These are phyloP conservation scores for Podospora bellae-mahoneyi DNA, from an alignment of 495 filamentous ascomycete species.

Conservation along the genomic window DNA sequence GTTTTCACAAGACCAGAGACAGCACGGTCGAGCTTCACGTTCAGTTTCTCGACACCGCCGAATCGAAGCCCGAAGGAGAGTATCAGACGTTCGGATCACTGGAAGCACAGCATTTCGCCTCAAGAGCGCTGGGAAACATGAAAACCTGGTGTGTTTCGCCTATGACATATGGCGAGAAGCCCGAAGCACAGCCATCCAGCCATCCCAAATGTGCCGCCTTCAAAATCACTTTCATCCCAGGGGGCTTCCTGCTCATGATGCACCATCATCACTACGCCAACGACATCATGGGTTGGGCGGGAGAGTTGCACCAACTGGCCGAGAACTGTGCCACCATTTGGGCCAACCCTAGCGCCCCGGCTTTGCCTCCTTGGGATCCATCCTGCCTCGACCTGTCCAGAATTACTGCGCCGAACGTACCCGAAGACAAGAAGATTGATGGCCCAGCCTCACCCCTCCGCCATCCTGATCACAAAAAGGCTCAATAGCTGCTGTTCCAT, in stretches of 20 bases:
- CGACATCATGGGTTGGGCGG: constrained; percentile 44
- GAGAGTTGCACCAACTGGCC: constrained; percentile 39
- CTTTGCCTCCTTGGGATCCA: constrained; percentile 37
- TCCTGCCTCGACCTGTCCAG: constrained; percentile 35
- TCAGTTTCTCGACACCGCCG: constrained; percentile 31
- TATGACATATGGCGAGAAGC: constrained; percentile 43
- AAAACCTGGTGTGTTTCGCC: constrained; percentile 28
- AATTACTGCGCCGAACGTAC: constrained; percentile 26
- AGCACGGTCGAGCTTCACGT: constrained; percentile 41
- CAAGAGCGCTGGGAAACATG: constrained; percentile 31
- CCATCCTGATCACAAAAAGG: constrained; percentile 32
- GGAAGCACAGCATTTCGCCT: constrained; percentile 32
- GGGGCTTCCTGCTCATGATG: constrained; percentile 43
- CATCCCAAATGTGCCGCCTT: constrained; percentile 39
- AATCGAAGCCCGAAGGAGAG: constrained; percentile 28
- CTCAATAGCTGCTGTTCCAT: constrained; percentile 38
- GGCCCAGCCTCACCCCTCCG: constrained; percentile 29
- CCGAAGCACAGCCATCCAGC: constrained; percentile 35
- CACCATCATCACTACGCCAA: constrained; percentile 45
- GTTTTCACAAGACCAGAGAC: constrained; percentile 42
- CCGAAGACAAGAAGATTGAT: constrained; percentile 29
- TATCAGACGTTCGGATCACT: constrained; percentile 33
- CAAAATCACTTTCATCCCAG: constrained; percentile 43
- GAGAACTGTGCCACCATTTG: constrained; percentile 42
- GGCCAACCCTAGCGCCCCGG: constrained; percentile 22